phyloP scores from a whole-genome alignment of 306 rosid genomes.

The Begonia loranthoides region DNA sequence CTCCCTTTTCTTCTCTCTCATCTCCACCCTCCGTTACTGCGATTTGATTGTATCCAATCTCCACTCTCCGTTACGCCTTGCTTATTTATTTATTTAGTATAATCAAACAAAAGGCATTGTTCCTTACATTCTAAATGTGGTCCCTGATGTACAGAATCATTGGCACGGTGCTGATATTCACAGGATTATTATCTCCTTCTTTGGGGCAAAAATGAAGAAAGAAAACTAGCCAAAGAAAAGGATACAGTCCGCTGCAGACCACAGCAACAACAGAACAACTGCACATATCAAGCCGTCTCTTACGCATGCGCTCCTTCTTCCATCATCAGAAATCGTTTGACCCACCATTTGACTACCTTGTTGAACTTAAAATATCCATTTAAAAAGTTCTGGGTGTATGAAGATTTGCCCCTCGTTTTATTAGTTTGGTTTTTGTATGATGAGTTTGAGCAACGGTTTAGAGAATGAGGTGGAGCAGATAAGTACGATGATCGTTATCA shows the following conservation, averaged over 20 bases:
- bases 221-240: constrained; percentile 32
- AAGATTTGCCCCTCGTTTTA: constrained; percentile 7
- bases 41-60: not conserved
- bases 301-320: constrained; percentile 68
- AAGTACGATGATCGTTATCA: constrained; percentile 34
- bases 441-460: not conserved
- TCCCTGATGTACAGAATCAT: no score
- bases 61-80: no score
- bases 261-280: constrained; percentile 6
- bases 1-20: not conserved
- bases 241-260: constrained; percentile 6
- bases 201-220: constrained; percentile 80
- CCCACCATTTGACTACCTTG: constrained; percentile 24
- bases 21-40: not conserved
- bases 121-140: no score
- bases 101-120: no score
- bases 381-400: constrained; percentile 47
- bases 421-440: constrained; percentile 10
- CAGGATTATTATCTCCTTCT: constrained; percentile 62
- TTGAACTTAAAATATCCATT: no score
- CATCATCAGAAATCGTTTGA: constrained; percentile 78
- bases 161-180: constrained; percentile 63
- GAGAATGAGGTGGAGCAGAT: constrained; percentile 22
- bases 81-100: no score
- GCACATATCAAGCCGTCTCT: constrained; percentile 24